Conservation (phyloP, 306 rosid genomes). For the Argentina anserina region DNA sequence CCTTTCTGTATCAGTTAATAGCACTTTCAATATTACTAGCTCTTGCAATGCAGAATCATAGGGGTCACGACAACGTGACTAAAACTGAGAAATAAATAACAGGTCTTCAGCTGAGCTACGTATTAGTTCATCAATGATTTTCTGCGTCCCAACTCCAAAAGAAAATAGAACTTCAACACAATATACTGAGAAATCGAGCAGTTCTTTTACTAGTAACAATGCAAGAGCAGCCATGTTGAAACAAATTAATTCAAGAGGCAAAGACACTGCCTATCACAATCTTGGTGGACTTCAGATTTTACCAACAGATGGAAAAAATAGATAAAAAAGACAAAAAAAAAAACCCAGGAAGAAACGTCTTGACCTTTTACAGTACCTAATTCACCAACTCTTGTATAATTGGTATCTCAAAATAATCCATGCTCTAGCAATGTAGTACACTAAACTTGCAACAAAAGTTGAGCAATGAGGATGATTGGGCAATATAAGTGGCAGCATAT, state of each 20-base stretch:
- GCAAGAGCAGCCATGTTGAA: background rate
- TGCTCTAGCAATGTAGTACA: background rate
- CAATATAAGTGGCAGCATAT: background rate
- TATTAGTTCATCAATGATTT: background rate
- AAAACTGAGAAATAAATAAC: background rate
- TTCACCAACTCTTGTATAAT: background rate
- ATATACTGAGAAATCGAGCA: background rate
- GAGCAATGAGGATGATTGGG: background rate
- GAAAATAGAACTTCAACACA: background rate
- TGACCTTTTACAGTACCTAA: background rate
- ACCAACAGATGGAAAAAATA: too few species aligned
- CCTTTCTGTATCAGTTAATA: background rate
- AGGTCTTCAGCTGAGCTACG: background rate
- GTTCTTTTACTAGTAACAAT: background rate
- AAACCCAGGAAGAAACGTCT: background rate
- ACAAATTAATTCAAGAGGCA: background rate
- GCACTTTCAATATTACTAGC: background rate
- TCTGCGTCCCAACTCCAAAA: background rate
- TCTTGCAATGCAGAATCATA: background rate
- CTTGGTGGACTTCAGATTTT: background rate
- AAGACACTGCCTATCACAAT: background rate
- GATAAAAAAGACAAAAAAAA: too few species aligned
- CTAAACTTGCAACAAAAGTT: slow-evolving; percentile 5
- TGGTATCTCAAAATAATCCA: background rate
- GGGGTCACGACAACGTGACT: background rate